Evolutionary conservation across 768 basidiomycete species (phyloP), one percentile per base, ranked within the genome.

Genomic region (Mycena amicta): DNA sequence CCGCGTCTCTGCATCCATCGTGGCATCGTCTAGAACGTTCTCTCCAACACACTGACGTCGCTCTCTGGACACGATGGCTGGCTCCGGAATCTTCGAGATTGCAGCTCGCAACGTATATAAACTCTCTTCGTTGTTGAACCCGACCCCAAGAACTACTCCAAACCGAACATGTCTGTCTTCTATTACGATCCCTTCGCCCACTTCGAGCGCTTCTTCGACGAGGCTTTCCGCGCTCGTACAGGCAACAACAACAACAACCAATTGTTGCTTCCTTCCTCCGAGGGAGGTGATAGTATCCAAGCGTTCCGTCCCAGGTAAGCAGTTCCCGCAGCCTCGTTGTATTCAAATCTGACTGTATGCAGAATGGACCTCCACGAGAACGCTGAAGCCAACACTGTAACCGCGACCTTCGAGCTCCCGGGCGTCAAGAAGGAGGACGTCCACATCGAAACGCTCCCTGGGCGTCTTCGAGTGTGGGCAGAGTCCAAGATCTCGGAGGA

Each of bases 341-440:
- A 18, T 41, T n/a, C n/a, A 28, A 20, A 5, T 27, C 2, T 15
- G 29, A 4, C 22, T 13, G 25, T 28, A 37, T 26, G 1, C 57
- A 86, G 84, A 64, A 80, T 86, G 80, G 83, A 87, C 63, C 68
- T 86, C 8, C 80, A 83, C 65, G 85, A 86, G 64, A 71, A 84
- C 61, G 28, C 64, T 1, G 73, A 78, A 20, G 71, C 63, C 47
- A 84, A 85, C 66, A 68, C 72, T 2, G 80, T 87, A n/a, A 84
- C 80, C 2, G 86, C 84, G 29, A 70, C 76, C 4, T 85, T 88
- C 66, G 86, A 88, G 64, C 72, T 88, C 18, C 86, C 86, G 2
- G 84, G 85, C 22, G 28, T 87, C 47, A 75, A 75, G 60, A 80
- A 81, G 52, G 80, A 84, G 51, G 74, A 86, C 61, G 74, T 88